These are phyloP conservation scores for Colletotrichum echinochloae DNA, from an alignment of 2,329 filamentous ascomycete species.

Conservation along the genomic window DNA sequence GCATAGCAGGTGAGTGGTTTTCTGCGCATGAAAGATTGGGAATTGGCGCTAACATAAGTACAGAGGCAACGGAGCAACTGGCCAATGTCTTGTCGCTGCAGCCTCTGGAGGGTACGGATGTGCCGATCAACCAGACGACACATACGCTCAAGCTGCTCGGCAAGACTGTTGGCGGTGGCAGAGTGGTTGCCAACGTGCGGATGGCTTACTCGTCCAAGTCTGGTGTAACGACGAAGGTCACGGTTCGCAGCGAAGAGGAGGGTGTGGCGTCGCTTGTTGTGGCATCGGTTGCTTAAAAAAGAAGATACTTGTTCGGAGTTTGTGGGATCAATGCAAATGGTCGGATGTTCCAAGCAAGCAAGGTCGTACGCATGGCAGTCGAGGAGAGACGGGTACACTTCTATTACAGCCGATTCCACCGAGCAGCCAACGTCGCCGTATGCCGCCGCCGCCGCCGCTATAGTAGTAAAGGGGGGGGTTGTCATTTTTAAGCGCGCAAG, in stretches of 20 bases:
- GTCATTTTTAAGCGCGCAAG: slow-evolving; percentile 18
- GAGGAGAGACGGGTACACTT: slow-evolving; percentile 18
- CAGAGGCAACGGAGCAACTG: slow-evolving; percentile 93
- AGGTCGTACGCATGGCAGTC: slow-evolving; percentile 29
- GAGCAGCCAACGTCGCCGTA: slow-evolving; percentile 6
- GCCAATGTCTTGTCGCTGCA: slow-evolving; percentile 89
- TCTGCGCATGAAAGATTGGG: neutral
- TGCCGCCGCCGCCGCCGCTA: neutral
- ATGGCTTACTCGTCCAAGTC: slow-evolving; percentile 96
- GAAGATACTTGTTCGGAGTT: slow-evolving; percentile 39
- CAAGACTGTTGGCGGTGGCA: slow-evolving; percentile 91
- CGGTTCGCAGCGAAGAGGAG: slow-evolving; percentile 91
- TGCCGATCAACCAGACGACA: slow-evolving; percentile 87
- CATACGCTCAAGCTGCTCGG: slow-evolving; percentile 96
- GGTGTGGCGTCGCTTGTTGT: slow-evolving; percentile 87
- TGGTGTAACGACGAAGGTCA: slow-evolving; percentile 96
- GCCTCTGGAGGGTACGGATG: slow-evolving; percentile 92
- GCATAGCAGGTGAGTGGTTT: slow-evolving; percentile 82
- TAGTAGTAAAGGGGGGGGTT: slow-evolving; percentile 13
- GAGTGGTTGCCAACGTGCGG: slow-evolving; percentile 86
- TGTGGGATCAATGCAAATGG: slow-evolving; percentile 36
- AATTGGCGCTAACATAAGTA: slow-evolving; percentile 41
- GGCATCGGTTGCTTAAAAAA: slow-evolving; percentile 79
- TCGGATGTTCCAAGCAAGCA: slow-evolving; percentile 36
- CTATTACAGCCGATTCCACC: slow-evolving; percentile 27